phyloP scores from a whole-genome alignment of 495 filamentous ascomycete genomes.

The Aspergillus bridgeri region DNA sequence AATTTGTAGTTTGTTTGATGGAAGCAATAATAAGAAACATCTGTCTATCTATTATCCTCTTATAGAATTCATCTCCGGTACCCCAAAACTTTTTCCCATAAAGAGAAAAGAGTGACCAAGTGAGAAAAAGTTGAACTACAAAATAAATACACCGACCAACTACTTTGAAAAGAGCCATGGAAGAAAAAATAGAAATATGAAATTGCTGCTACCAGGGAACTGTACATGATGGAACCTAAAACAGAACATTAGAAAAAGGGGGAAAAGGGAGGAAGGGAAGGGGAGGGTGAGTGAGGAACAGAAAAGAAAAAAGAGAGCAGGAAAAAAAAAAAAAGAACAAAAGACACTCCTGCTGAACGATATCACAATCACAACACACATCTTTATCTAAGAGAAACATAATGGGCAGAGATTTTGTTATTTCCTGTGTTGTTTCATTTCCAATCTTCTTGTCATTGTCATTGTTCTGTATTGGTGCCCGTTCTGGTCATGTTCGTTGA shows the following conservation, averaged over 20 bases:
- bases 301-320: background rate
- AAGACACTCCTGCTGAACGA: slow-evolving; percentile 5
- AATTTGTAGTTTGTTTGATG: no score
- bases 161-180: background rate
- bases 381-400: slow-evolving; percentile 8
- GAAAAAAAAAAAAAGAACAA: slow-evolving; percentile 4
- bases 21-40: no score
- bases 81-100: no score
- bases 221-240: slow-evolving; percentile 27
- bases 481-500: background rate
- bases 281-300: no score
- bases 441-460: background rate
- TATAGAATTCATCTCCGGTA: no score
- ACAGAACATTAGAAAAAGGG: slow-evolving; percentile 9
- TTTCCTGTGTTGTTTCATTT: background rate
- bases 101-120: no score
- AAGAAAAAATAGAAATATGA: slow-evolving; percentile 16
- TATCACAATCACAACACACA: background rate
- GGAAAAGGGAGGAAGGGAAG: background rate
- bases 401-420: background rate
- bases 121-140: background rate
- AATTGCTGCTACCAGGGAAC: slow-evolving; percentile 26
- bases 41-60: no score
- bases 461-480: background rate
- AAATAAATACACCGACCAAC: background rate